phyloP scores from a whole-genome alignment of 352 stramenopile genomes.

The Phytophthora ramorum region DNA sequence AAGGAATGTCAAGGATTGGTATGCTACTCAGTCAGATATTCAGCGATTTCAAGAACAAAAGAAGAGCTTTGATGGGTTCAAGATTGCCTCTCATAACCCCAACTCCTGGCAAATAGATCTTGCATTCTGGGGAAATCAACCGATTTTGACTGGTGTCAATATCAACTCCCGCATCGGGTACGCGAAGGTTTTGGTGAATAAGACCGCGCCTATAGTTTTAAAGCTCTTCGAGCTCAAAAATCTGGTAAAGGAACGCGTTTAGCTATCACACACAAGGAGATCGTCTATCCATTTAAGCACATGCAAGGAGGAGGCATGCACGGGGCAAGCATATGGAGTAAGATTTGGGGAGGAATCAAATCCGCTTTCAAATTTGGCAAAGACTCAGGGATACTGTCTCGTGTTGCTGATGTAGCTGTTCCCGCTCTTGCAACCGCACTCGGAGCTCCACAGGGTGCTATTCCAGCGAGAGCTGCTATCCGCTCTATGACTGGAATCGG shows the following conservation, averaged over 20 bases:
- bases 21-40: slow-evolving; percentile 10
- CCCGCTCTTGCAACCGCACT: slow-evolving; percentile 10
- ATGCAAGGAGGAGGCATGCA: slow-evolving; percentile 6
- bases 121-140: slow-evolving; percentile 24
- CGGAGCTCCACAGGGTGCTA: slow-evolving; percentile 5
- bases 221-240: slow-evolving; percentile 17
- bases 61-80: slow-evolving; percentile 26
- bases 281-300: neutral
- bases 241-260: neutral
- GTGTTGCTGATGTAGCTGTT: slow-evolving; percentile 9
- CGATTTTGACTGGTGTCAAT: slow-evolving; percentile 40
- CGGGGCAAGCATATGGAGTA: slow-evolving; percentile 9
- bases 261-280: slow-evolving; percentile 9
- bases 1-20: slow-evolving; percentile 29
- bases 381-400: slow-evolving; percentile 13
- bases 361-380: slow-evolving; percentile 20
- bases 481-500: slow-evolving; percentile 12
- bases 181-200: slow-evolving; percentile 41
- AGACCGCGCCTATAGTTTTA: slow-evolving; percentile 33
- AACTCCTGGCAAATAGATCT: slow-evolving; percentile 42
- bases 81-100: slow-evolving; percentile 25
- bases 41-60: slow-evolving; percentile 35
- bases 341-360: slow-evolving; percentile 26
- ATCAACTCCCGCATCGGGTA: slow-evolving; percentile 47
- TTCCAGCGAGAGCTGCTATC: slow-evolving; percentile 11